A percentile compares a stretch with the other conserved stretches of the same genome.
Evolutionary conservation across 2,329 filamentous ascomycete species (phyloP).

Genomic region (Colletotrichum cordylinicola): DNA sequence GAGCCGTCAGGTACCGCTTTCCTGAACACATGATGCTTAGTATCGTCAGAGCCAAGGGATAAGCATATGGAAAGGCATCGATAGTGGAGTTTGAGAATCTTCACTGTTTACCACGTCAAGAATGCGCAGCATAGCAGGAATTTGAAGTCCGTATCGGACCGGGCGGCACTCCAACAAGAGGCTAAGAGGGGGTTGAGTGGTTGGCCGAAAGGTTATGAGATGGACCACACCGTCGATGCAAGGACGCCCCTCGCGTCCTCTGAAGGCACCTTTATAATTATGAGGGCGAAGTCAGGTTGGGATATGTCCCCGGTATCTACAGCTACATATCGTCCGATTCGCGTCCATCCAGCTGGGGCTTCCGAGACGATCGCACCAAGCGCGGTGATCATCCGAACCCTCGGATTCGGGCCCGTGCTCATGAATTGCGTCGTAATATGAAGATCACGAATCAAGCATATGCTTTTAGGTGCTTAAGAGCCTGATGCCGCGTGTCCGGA

Average conservation of each 20-base stretch:
- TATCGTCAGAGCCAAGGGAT: too few relatives aligned
- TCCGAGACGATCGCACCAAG: background rate
- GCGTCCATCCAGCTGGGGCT: background rate
- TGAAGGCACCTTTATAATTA: background rate
- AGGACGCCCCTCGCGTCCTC: background rate
- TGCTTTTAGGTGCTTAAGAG: background rate
- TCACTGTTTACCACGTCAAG: background rate
- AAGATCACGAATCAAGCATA: background rate
- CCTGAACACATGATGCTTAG: background rate
- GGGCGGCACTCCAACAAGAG: background rate
- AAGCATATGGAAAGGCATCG: background rate
- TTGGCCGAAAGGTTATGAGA: background rate
- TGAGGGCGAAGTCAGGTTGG: background rate
- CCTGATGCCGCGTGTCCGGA: background rate
- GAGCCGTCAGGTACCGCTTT: background rate
- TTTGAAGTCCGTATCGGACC: background rate
- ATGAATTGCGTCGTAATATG: background rate
- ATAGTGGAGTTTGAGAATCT: background rate
- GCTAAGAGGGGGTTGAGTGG: background rate
- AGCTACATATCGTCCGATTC: background rate
- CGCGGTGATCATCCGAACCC: background rate
- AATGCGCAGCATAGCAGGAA: rapidly evolving
- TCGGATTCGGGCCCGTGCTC: background rate
- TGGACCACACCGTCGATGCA: background rate
- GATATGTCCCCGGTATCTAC: background rate